These are phyloP conservation scores for Ustilago crameri DNA, from an alignment of 1,284 basidiomycete species.

Conservation along the genomic window DNA sequence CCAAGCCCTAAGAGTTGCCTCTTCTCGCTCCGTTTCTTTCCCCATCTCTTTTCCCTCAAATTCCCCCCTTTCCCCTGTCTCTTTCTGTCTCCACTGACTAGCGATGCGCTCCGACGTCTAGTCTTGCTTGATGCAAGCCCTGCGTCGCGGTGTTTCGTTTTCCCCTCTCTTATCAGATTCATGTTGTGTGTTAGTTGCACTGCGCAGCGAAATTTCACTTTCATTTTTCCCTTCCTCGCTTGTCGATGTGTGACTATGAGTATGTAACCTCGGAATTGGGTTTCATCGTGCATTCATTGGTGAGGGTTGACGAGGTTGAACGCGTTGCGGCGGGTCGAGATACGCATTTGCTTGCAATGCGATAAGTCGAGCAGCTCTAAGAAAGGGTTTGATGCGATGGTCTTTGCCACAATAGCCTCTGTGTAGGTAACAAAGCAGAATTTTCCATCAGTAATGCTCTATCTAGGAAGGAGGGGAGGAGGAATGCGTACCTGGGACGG, in stretches of 20 bases:
- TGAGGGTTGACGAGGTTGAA: conserved; percentile 22
- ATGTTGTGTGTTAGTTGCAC: too few species aligned
- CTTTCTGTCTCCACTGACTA: too few species aligned
- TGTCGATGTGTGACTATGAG: background rate
- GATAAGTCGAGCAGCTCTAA: conserved; percentile 22
- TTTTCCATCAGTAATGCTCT: too few species aligned
- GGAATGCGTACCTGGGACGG: conserved; percentile 13
- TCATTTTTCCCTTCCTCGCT: conserved; percentile 1
- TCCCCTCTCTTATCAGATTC: too few species aligned
- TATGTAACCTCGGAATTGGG: too few species aligned
- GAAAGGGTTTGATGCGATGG: conserved; percentile 19
- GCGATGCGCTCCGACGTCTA: background rate
- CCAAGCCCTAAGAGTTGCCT: background rate
- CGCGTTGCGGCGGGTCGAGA: conserved; percentile 22
- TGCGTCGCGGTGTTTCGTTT: too few species aligned
- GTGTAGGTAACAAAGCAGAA: too few species aligned
- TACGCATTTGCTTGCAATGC: conserved; percentile 28
- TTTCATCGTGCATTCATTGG: conserved; percentile 1
- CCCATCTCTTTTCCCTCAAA: background rate
- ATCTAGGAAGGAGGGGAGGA: too few species aligned
- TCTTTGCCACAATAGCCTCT: conserved; percentile 18
- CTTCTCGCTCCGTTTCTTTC: background rate
- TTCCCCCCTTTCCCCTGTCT: background rate
- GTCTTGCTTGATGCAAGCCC: conserved; percentile 4
- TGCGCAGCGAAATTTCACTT: conserved; percentile 5